phyloP scores from a whole-genome alignment of 208 protist genomes.

The Trypanosoma platydactyli region DNA sequence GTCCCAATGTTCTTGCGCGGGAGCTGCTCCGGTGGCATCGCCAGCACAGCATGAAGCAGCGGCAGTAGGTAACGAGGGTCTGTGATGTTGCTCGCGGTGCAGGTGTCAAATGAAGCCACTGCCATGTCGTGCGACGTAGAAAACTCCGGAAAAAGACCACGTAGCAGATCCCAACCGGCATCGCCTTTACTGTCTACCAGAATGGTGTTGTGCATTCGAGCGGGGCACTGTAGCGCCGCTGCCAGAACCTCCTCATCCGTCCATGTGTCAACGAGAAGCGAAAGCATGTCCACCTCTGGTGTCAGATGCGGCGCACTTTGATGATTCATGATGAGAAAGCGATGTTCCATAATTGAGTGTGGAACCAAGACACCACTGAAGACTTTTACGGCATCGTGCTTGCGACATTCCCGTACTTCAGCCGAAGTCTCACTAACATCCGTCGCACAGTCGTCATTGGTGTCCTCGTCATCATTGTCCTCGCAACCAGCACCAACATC shows the following conservation, averaged over 20 bases:
- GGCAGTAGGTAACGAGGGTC: slow-evolving; percentile 86
- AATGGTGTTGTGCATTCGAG: slow-evolving; percentile 78
- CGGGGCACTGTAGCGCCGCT: slow-evolving; percentile 62
- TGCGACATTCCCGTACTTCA: not conserved
- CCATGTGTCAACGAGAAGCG: slow-evolving; percentile 68
- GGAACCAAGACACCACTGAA: slow-evolving; percentile 55
- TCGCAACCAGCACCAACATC: not conserved
- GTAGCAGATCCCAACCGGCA: slow-evolving; percentile 44
- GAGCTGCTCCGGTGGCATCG: slow-evolving; percentile 42
- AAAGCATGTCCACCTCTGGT: slow-evolving; percentile 80
- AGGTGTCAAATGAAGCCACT: slow-evolving; percentile 44
- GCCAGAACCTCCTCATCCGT: slow-evolving; percentile 64
- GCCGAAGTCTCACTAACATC: slow-evolving; percentile 4
- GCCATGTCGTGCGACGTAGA: slow-evolving; percentile 37
- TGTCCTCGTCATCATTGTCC: not conserved
- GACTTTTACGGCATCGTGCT: not conserved
- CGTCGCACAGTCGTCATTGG: slow-evolving; percentile 14
- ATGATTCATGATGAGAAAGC: slow-evolving; percentile 70
- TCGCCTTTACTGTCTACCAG: slow-evolving; percentile 17
- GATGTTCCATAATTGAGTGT: slow-evolving; percentile 37
- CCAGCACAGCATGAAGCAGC: slow-evolving; percentile 71
- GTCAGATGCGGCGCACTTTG: slow-evolving; percentile 45
- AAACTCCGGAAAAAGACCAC: slow-evolving; percentile 76
- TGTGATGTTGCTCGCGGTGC: slow-evolving; percentile 34
- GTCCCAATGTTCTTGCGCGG: slow-evolving; percentile 41